Evolutionary conservation across 129 eudicot genomes (phyloP), one percentile per base, ranked within the genome.

Genomic region (Centaurea solstitialis): DNA sequence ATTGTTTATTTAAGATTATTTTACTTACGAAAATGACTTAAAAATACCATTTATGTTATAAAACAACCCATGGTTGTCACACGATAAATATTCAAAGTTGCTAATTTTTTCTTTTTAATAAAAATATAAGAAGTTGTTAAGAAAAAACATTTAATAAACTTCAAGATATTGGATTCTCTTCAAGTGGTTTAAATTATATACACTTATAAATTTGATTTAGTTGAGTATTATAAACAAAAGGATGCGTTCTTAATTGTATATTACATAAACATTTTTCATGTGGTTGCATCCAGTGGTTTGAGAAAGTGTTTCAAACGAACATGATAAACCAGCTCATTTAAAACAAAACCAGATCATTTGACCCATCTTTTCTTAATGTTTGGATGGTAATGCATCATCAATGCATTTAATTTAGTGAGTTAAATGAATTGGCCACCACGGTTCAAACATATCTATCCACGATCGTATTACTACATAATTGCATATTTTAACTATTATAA

Each of bases 31-130:
- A 41, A 41, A 41, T 8, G 11, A 30, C 45, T 38, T 70, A 17
- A 38, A 38, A 70, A 38, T 38, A 23, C 9, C 12, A 7, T 20
- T 38, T 18, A 18, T 18, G 38, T 71, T 71, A 17, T 37, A 71
- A 37, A 37, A 71, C 53, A 71, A 38, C 23, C 75, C 57, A 71
- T 71, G 75, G 75, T 71, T 37, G 17, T 37, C 75, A 9, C 75
- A 17, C 39, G 57, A 71, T 71, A 71, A 18, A 71, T 71, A 38
- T 37, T 33, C 53, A 71, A 71, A 37, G 62, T 37, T 71, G 18
- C 5, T 38, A 37, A 35, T 26, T 21, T 18, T 26, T 1, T 30
- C n/a, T 70, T 15, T 8, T 2, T 5, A 69, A n/a, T 66, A 23
- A 1, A n/a, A 17, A 12, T 17, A 53, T 15, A 21, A 15, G 62